phyloP scores from a whole-genome alignment of 2,329 filamentous ascomycete genomes.

The Fusarium odoratissimum region DNA sequence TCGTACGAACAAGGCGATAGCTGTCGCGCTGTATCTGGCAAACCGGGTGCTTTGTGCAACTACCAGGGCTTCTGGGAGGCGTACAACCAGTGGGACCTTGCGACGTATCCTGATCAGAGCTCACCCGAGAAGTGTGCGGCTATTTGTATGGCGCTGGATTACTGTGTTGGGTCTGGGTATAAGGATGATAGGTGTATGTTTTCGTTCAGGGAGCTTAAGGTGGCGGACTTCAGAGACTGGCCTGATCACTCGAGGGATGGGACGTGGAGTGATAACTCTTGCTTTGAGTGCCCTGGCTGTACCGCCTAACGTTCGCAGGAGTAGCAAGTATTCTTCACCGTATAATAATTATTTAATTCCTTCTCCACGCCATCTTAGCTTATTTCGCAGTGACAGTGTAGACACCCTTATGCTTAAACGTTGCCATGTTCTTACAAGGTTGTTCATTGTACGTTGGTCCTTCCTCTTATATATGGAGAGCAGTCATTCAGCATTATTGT shows the following conservation, averaged over 20 bases:
- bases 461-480: background rate
- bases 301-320: accelerated
- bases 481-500: background rate
- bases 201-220: constrained; percentile 2
- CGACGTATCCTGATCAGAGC: constrained; percentile 4
- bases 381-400: accelerated
- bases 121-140: constrained; percentile 3
- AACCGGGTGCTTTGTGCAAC: background rate
- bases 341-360: accelerated
- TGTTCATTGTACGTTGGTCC: background rate
- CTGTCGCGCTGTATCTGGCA: background rate
- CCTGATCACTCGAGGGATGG: constrained; percentile 7
- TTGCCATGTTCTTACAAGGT: background rate
- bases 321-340: background rate
- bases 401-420: too few species aligned
- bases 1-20: background rate
- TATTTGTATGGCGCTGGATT: background rate
- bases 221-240: background rate
- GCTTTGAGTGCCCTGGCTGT: constrained; percentile 5
- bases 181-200: constrained; percentile 13
- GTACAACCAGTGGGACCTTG: background rate
- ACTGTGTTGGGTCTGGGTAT: constrained; percentile 6
- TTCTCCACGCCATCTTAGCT: accelerated
- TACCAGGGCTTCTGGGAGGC: constrained; percentile 11
- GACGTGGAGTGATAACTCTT: constrained; percentile 7